Conservation (phyloP, 108 stramenopile species). For the Poteriospumella lacustris region DNA sequence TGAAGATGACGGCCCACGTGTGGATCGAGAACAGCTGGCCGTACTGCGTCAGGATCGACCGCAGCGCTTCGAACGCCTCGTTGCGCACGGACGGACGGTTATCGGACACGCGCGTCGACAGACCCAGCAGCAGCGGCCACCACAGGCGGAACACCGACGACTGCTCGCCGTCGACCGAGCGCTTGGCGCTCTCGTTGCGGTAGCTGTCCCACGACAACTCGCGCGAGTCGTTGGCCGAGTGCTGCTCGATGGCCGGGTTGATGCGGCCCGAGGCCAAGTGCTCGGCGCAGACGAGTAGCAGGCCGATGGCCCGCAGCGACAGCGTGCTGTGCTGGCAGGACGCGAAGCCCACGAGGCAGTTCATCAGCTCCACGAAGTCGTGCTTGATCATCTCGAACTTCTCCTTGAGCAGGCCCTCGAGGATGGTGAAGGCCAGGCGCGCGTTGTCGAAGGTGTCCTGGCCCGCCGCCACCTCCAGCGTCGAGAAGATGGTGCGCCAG, state of each 20-base stretch:
- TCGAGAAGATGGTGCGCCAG: slow-evolving; percentile 81
- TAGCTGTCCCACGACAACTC: no score
- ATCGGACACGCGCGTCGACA: slow-evolving; percentile 76
- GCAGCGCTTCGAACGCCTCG: slow-evolving; percentile 38
- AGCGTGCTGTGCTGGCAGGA: slow-evolving; percentile 64
- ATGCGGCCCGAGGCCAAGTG: slow-evolving; percentile 58
- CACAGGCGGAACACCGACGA: slow-evolving; percentile 54
- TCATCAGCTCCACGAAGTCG: slow-evolving; percentile 82
- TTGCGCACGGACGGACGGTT: slow-evolving; percentile 55
- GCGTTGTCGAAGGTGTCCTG: slow-evolving; percentile 69
- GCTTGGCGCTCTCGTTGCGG: background rate
- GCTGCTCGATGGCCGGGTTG: background rate
- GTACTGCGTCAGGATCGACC: slow-evolving; percentile 34
- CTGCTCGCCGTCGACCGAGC: background rate
- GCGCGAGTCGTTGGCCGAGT: background rate
- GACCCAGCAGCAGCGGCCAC: slow-evolving; percentile 92
- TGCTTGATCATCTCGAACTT: slow-evolving; percentile 55
- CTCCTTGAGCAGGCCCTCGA: slow-evolving; percentile 39
- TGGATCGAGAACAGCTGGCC: slow-evolving; percentile 40
- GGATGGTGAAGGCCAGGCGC: slow-evolving; percentile 51
- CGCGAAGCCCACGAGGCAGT: slow-evolving; percentile 76
- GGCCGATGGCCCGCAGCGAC: slow-evolving; percentile 55
- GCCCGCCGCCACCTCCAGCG: slow-evolving; percentile 73
- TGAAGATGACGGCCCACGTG: slow-evolving; percentile 52
- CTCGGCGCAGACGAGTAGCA: slow-evolving; percentile 40